These are phyloP conservation scores for Phialocephala sp. DNA, from an alignment of 2,329 filamentous ascomycete species.

Conservation along the genomic window DNA sequence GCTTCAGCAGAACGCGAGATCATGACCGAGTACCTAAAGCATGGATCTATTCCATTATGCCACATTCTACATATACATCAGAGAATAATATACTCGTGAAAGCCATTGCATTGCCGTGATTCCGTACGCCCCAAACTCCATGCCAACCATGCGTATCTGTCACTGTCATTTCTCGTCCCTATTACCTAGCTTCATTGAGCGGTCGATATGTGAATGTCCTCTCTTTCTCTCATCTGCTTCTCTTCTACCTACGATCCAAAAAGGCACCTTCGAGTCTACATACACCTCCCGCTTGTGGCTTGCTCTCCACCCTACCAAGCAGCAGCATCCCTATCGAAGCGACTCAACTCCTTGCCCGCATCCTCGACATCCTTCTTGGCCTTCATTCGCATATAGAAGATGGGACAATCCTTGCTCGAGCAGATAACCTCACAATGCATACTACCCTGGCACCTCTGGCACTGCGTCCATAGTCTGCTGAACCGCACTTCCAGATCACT, in stretches of 20 bases:
- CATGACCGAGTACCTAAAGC: background rate
- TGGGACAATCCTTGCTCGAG: slow-evolving; percentile 93
- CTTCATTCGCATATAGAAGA: slow-evolving; percentile 99
- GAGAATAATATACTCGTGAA: background rate
- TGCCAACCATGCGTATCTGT: background rate
- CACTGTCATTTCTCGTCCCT: background rate
- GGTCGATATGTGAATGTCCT: too few relatives aligned
- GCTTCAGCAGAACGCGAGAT: too few relatives aligned
- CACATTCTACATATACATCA: background rate
- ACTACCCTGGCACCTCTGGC: slow-evolving; percentile 95
- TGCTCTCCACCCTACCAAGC: slow-evolving; percentile 48
- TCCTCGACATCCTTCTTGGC: slow-evolving; percentile 99
- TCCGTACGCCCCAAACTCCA: background rate
- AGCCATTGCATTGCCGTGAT: background rate
- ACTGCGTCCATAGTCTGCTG: slow-evolving; percentile 94
- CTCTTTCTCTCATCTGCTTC: too few relatives aligned
- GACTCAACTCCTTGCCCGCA: slow-evolving; percentile 82
- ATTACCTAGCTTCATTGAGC: background rate
- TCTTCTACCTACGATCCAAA: too few relatives aligned
- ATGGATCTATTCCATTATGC: background rate
- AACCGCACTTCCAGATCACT: slow-evolving; percentile 94
- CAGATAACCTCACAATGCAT: slow-evolving; percentile 99
- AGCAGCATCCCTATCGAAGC: slow-evolving; percentile 87
- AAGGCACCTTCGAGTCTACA: too few relatives aligned
- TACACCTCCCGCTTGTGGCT: too few relatives aligned